Evolutionary conservation across 2,329 filamentous ascomycete genomes (phyloP).

Genomic region (Aspergillus hortae): DNA sequence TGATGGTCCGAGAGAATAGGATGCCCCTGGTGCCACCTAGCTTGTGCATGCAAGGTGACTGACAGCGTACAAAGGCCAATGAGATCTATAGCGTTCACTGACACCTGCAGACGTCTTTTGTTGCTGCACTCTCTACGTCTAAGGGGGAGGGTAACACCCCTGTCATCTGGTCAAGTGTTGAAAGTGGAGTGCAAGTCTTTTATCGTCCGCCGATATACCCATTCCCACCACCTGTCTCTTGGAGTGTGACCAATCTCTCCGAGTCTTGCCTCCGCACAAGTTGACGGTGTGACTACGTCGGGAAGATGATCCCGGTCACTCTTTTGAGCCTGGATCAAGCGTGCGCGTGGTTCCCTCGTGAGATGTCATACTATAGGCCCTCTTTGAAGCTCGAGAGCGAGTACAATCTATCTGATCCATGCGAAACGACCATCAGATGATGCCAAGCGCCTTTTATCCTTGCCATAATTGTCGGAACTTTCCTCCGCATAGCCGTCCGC

Average conservation of each 20-base stretch:
- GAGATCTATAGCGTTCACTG: too few species aligned
- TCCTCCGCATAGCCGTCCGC: background rate
- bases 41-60: too few species aligned
- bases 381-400: background rate
- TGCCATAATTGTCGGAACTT: background rate
- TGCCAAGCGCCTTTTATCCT: background rate
- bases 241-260: conserved; percentile 18
- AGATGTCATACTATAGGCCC: conserved; percentile 13
- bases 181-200: too few species aligned
- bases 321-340: conserved; percentile 21
- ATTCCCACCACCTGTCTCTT: conserved; percentile 7
- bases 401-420: background rate
- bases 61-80: too few species aligned
- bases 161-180: conserved; percentile 32
- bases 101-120: conserved; percentile 46
- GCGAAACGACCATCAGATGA: background rate
- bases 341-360: conserved; percentile 23
- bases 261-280: conserved; percentile 16
- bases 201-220: too few species aligned
- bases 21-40: conserved; percentile 54
- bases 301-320: conserved; percentile 26
- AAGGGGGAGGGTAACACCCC: conserved; percentile 46
- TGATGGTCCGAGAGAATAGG: conserved; percentile 48
- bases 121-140: conserved; percentile 52
- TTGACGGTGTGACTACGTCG: conserved; percentile 25